phyloP scores from a whole-genome alignment of 768 basidiomycete genomes.

The Collybiopsis luxurians region DNA sequence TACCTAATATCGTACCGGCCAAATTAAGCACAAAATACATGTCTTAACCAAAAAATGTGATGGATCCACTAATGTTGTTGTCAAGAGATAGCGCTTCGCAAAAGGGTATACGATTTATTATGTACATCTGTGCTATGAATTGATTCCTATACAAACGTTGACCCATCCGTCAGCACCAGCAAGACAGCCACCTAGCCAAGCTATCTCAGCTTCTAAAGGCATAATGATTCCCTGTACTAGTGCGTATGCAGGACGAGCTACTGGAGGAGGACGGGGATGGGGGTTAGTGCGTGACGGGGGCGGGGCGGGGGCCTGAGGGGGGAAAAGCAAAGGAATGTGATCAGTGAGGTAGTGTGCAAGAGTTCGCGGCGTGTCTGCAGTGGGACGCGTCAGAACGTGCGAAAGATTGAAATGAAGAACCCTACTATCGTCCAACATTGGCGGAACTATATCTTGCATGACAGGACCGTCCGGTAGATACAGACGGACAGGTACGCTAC shows the following conservation, averaged over 20 bases:
- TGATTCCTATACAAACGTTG: constrained; percentile 77
- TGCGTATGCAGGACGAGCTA: constrained; percentile 64
- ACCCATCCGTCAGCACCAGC: constrained; percentile 96
- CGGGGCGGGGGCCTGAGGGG: constrained; percentile 41
- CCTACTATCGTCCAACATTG: constrained; percentile 75
- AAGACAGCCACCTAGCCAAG: constrained; percentile 91
- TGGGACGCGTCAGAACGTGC: constrained; percentile 7
- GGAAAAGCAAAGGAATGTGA: constrained; percentile 82
- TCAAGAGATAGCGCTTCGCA: no score
- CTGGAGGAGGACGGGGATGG: constrained; percentile 30
- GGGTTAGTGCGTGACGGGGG: constrained; percentile 40
- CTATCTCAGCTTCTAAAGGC: constrained; percentile 86
- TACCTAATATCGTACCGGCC: no score
- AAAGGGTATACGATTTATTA: no score
- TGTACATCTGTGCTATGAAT: constrained; percentile 16
- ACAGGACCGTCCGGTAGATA: constrained; percentile 91
- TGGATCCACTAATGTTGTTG: no score
- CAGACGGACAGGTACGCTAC: constrained; percentile 85
- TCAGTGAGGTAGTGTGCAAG: constrained; percentile 65
- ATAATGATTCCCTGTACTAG: constrained; percentile 82
- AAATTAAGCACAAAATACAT: no score
- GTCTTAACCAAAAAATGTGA: no score
- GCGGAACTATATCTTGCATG: constrained; percentile 85
- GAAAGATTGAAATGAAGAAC: constrained; percentile 9
- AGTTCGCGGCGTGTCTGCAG: constrained; percentile 67